Base-by-base conservation (phyloP, 2,329 filamentous ascomycete genomes). In the Cladophialophora bantiana region DNA sequence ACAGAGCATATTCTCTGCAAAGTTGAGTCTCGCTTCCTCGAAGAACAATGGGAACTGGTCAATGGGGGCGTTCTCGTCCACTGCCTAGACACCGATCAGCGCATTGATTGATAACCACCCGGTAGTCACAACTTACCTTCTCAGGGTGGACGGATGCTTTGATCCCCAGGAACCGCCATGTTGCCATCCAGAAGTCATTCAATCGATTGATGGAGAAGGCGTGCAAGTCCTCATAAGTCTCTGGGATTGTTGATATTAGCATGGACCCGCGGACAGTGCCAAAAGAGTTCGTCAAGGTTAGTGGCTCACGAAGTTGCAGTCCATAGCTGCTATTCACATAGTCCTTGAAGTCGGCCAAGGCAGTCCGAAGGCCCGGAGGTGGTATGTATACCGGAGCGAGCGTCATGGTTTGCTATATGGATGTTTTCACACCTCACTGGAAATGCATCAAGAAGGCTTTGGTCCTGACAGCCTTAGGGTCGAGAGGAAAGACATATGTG, bases 131-230 rank as follows among this genome's bases (percentile, higher is more conserved):
- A 15, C 50, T 4, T 38, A 62, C 36, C 34, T 40, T 45, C 4
- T 72, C 68, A 65, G 73, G 68, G 65, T 71, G n/a, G 67, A 54
- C n/a, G 76, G 76, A 7, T 78, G 70, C 31, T 66, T 50, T 7
- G 78, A 81, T 70, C 3, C 73, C 71, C 0, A 78, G 73, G 58
- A 78, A 80, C 15, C 69, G 57, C 64, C 79, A 79, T n/a, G 80
- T 66, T 66, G 79, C 75, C 20, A 76, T 73, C 79, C 79, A 81
- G 64, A 81, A 81, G 7, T 78, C 74, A 52, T 81, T 79, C 7
- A 77, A 73, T 18, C 75, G 71, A 1, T 73, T 68, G 9, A 79
- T 75, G 40, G 75, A 78, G 78, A 79, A 81, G 66, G 68, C 72
- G n/a, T 80, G 78, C 26, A 81, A 73, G 4, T 79, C 76, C 50